phyloP scores from a whole-genome alignment of 306 rosid species.

The Vigna radiata region DNA sequence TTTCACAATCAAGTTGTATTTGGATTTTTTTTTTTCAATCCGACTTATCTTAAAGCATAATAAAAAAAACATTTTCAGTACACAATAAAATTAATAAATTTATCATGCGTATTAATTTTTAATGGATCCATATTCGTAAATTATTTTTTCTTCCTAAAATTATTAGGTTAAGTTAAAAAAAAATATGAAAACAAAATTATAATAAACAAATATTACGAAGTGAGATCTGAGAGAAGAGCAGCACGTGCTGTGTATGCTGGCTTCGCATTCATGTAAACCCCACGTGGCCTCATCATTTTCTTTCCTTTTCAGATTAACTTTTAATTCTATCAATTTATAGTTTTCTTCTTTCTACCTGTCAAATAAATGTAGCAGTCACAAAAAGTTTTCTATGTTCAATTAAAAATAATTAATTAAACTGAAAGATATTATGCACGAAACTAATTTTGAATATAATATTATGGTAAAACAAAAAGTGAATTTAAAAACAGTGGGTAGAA shows the following conservation, averaged over 20 bases:
- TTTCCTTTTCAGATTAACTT: neutral
- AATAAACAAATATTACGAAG: neutral
- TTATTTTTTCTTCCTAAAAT: neutral
- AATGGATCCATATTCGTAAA: neutral
- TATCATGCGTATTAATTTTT: neutral
- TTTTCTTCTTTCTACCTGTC: neutral
- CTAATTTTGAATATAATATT: too few relatives aligned
- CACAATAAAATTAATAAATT: neutral
- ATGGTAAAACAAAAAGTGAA: too few relatives aligned
- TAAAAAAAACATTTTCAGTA: too few relatives aligned
- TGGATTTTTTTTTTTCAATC: too few relatives aligned
- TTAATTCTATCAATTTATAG: neutral
- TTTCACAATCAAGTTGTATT: too few relatives aligned
- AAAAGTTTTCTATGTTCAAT: neutral
- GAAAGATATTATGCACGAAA: neutral
- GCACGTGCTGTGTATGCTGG: neutral
- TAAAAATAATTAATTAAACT: neutral
- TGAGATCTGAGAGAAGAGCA: neutral
- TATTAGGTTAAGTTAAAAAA: neutral
- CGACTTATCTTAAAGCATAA: neutral
- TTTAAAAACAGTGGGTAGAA: too few relatives aligned
- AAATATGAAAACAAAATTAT: neutral
- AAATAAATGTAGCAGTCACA: neutral
- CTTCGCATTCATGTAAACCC: slow-evolving; percentile 3
- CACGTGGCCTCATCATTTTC: slow-evolving; percentile 1